Evolutionary conservation across 148 eudicot species (phyloP).

Genomic region (Polygonum aviculare): DNA sequence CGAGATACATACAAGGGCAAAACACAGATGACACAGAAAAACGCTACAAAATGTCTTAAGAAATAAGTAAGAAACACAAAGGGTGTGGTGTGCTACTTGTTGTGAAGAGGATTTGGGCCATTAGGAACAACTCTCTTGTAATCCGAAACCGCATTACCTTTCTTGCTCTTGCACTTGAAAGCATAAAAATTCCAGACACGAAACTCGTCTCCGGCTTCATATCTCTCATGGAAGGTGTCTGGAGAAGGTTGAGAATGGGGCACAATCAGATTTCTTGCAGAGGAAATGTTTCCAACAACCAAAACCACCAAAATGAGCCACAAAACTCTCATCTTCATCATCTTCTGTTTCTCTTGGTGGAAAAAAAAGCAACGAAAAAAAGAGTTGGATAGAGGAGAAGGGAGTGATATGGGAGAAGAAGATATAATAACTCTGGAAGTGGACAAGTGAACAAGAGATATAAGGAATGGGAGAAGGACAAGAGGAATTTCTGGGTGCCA

Average conservation of each 20-base stretch:
- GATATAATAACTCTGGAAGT: neutral
- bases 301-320: neutral
- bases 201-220: neutral
- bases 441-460: neutral
- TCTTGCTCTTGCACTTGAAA: conserved; percentile 7
- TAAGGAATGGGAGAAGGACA: conserved; percentile 4
- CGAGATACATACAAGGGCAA: conserved; percentile 1
- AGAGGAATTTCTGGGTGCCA: conserved; percentile 11
- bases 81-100: conserved; percentile 7
- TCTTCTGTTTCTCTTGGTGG: neutral
- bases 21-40: neutral
- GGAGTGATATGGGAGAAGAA: neutral
- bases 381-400: neutral
- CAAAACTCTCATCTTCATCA: neutral
- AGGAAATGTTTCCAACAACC: conserved; percentile 6
- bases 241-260: neutral
- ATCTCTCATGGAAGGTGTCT: neutral
- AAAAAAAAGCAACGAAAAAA: neutral
- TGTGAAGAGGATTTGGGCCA: conserved; percentile 12
- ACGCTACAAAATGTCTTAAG: neutral
- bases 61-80: neutral
- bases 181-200: conserved; percentile 4
- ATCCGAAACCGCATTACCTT: neutral
- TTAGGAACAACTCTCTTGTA: conserved; percentile 9
- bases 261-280: conserved; percentile 4